phyloP scores from a whole-genome alignment of 2,329 filamentous ascomycete genomes.

The Ilyonectria destructans region DNA sequence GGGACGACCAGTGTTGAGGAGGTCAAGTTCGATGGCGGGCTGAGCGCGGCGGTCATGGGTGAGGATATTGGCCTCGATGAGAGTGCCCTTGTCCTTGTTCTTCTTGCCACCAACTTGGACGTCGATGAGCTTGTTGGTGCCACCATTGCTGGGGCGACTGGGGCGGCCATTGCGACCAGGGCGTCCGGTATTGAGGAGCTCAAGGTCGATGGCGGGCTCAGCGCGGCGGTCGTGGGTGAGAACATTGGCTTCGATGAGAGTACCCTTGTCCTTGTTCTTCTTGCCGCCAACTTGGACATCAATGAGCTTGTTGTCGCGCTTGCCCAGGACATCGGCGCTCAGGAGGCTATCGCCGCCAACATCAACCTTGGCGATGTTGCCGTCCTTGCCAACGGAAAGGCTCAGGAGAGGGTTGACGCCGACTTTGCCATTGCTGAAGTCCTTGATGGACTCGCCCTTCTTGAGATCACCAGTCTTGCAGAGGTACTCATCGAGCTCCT shows the following conservation, averaged over 20 bases:
- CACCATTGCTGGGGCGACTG: no score
- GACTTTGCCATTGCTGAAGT: conserved; percentile 13
- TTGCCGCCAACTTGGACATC: conserved; percentile 37
- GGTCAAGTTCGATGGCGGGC: no score
- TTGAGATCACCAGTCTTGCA: conserved; percentile 31
- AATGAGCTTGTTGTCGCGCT: conserved; percentile 22
- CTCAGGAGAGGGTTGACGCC: conserved; percentile 27
- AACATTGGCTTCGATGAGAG: conserved; percentile 31
- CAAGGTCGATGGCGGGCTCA: no score
- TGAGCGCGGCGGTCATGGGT: conserved; percentile 4
- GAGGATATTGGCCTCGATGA: conserved; percentile 32
- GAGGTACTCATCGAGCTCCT: conserved; percentile 45
- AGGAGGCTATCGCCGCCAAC: conserved; percentile 17
- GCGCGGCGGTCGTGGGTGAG: conserved; percentile 13
- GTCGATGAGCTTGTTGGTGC: conserved; percentile 24
- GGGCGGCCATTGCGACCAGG: no score
- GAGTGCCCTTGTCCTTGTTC: conserved; percentile 25
- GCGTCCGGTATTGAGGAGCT: no score
- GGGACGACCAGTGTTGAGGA: neutral
- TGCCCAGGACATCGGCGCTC: conserved; percentile 28
- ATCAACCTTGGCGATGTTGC: conserved; percentile 20
- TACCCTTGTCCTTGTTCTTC: conserved; percentile 27
- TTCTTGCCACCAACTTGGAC: conserved; percentile 36
- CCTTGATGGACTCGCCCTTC: conserved; percentile 11
- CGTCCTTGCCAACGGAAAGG: conserved; percentile 24